phyloP scores from a whole-genome alignment of 495 filamentous ascomycete genomes.

The Aspergillus ostianus region DNA sequence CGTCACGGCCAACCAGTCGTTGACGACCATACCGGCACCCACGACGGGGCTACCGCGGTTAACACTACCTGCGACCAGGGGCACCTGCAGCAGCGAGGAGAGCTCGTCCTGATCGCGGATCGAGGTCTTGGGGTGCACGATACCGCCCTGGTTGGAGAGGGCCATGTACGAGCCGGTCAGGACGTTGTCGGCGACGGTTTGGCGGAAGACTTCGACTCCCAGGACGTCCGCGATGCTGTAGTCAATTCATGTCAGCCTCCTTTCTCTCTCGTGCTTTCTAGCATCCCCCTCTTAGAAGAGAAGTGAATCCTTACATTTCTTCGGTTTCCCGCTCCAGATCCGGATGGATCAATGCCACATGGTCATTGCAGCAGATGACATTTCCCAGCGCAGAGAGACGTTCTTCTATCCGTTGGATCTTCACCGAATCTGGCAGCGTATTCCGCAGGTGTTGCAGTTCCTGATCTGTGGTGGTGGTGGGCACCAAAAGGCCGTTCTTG shows the following conservation, averaged over 20 bases:
- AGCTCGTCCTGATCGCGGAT: slow-evolving; percentile 98
- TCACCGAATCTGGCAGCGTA: slow-evolving; percentile 82
- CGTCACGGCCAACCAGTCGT: slow-evolving; percentile 98
- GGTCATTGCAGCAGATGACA: slow-evolving; percentile 94
- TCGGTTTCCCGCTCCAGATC: slow-evolving; percentile 95
- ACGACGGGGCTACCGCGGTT: slow-evolving; percentile 94
- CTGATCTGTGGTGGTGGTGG: slow-evolving; percentile 94
- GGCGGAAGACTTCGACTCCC: slow-evolving; percentile 96
- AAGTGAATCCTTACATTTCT: slow-evolving; percentile 58
- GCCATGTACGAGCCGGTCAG: slow-evolving; percentile 95
- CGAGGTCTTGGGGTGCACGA: slow-evolving; percentile 94
- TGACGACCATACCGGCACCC: slow-evolving; percentile 97
- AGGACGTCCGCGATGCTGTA: slow-evolving; percentile 83
- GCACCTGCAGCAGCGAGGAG: slow-evolving; percentile 88
- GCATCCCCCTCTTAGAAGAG: not conserved
- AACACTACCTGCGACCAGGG: slow-evolving; percentile 87
- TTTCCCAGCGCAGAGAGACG: slow-evolving; percentile 93
- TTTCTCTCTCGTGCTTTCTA: not conserved
- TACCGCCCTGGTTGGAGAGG: slow-evolving; percentile 91
- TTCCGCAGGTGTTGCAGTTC: slow-evolving; percentile 97
- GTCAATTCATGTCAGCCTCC: not conserved
- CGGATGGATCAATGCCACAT: slow-evolving; percentile 94
- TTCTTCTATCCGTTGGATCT: slow-evolving; percentile 95
- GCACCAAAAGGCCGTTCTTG: slow-evolving; percentile 92
- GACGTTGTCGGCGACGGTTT: slow-evolving; percentile 96